phyloP scores from a whole-genome alignment of 2,329 filamentous ascomycete species.

The Colletotrichum orbiculare region DNA sequence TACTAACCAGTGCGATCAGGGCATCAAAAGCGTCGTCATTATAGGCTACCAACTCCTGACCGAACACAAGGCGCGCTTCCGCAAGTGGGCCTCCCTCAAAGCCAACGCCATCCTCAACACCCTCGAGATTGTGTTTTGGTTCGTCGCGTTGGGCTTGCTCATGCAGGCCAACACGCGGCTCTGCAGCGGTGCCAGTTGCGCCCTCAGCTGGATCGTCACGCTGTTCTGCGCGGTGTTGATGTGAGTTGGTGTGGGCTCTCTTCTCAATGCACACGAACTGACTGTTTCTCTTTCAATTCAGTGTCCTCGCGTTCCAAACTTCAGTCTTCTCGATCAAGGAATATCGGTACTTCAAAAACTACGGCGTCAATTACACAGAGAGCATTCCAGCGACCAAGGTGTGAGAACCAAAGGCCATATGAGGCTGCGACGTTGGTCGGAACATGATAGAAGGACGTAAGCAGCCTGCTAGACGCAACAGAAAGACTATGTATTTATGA shows the following conservation, averaged over 20 bases:
- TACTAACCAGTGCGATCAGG: conserved; percentile 32
- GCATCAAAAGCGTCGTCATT: conserved; percentile 52
- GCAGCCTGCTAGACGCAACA: too few species aligned
- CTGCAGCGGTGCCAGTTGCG: conserved; percentile 33
- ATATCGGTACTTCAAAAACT: conserved; percentile 18
- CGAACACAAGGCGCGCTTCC: conserved; percentile 46
- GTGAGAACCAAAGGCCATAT: neutral
- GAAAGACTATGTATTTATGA: too few species aligned
- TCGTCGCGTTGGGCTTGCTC: conserved; percentile 24
- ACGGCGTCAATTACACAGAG: conserved; percentile 10
- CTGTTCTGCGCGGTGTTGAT: conserved; percentile 21
- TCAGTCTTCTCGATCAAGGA: conserved; percentile 25
- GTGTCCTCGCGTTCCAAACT: conserved; percentile 29
- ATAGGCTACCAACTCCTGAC: conserved; percentile 53
- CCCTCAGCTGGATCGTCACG: conserved; percentile 29
- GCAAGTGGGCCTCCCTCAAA: conserved; percentile 51
- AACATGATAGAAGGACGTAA: too few species aligned
- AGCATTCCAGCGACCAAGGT: conserved; percentile 1
- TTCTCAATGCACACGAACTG: neutral
- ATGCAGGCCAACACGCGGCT: conserved; percentile 21
- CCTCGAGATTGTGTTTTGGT: conserved; percentile 55
- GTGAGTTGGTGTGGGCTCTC: neutral
- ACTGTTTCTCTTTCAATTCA: neutral
- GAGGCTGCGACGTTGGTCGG: too few species aligned
- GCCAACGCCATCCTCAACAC: conserved; percentile 53